Base-by-base conservation (phyloP, 169 alveolate genomes). In the Cryptosporidium ubiquitum region DNA sequence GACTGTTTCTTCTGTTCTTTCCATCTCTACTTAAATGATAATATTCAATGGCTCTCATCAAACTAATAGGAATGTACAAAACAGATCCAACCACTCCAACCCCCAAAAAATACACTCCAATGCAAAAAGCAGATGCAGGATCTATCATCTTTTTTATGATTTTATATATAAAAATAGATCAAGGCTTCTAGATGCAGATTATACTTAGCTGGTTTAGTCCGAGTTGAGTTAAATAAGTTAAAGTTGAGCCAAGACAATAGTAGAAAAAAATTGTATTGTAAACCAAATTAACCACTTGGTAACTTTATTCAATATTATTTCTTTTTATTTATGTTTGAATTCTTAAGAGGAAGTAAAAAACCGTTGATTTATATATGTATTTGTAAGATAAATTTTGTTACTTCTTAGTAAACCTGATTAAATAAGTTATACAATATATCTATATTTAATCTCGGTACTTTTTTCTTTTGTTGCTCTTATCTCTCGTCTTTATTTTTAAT, bases 81-180 rank as follows among this genome's bases (percentile, higher is more conserved):
- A 79, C 86, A 35, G 86, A 79, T 12, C 86, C 61, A 58, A 79
- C 86, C 44, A 79, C 86, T 39, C 86, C 86, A 79, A 79, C 86
- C 23, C 86, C 86, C 31, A 79, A 47, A 47, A 79, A 79, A 29
- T 79, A 79, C 1, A 79, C 86, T n/a, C 86, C 86, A 58, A 79
- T 23, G 20, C 86, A 79, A 39, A 79, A 79, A 39, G 86, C 86
- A 33, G 86, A 79, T 61, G 86, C 86, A 4, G 75, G 86, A 37
- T 79, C 86, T 12, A 79, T 64, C 86, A 79, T 79, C 23, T 74
- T 37, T 7, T 68, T 37, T 37, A 37, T 37, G 42, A 2, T 37
- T n/a, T n/a, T n/a, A n/a, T n/a, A n/a, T n/a, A n/a, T n/a, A n/a
- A n/a, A n/a, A n/a, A n/a, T n/a, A n/a, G n/a, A n/a, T n/a, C n/a